phyloP scores from a whole-genome alignment of 108 stramenopile genomes.

The Phaeodactylum tricornutum region DNA sequence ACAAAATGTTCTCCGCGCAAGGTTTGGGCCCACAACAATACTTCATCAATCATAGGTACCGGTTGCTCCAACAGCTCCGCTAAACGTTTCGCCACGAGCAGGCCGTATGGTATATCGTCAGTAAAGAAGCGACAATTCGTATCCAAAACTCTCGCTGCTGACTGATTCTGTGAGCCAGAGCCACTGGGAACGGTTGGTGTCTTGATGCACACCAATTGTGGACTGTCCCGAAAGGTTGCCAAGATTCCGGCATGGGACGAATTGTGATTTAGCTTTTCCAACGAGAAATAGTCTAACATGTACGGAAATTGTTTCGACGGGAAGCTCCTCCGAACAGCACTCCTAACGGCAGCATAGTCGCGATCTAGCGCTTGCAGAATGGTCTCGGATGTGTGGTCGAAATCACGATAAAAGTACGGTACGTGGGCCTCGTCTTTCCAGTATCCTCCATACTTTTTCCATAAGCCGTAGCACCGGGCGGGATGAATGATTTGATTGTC shows the following conservation, averaged over 20 bases:
- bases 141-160: conserved; percentile 16
- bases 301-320: conserved; percentile 30
- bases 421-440: conserved; percentile 23
- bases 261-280: conserved; percentile 30
- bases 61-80: conserved; percentile 25
- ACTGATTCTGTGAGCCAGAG: no score
- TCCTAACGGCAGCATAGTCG: conserved; percentile 25
- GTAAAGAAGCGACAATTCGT: conserved; percentile 29
- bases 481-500: conserved; percentile 50
- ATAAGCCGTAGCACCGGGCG: conserved; percentile 33
- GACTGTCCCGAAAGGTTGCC: conserved; percentile 28
- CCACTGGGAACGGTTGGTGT: conserved; percentile 29
- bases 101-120: conserved; percentile 42
- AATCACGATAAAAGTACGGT: conserved; percentile 40
- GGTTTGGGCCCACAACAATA: conserved; percentile 30
- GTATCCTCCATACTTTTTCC: conserved; percentile 26
- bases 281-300: conserved; percentile 35
- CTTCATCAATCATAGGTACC: conserved; percentile 38
- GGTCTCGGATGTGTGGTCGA: conserved; percentile 33
- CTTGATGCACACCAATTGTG: conserved; percentile 30
- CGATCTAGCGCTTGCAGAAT: conserved; percentile 21
- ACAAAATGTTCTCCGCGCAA: conserved; percentile 27
- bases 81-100: conserved; percentile 32
- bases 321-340: conserved; percentile 24
- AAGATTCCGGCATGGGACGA: conserved; percentile 21